A percentile compares a stretch with the other conserved stretches of the same genome.
phyloP scores from a whole-genome alignment of 2,329 filamentous ascomycete species.

The Dothidotthia symphoricarpi region DNA sequence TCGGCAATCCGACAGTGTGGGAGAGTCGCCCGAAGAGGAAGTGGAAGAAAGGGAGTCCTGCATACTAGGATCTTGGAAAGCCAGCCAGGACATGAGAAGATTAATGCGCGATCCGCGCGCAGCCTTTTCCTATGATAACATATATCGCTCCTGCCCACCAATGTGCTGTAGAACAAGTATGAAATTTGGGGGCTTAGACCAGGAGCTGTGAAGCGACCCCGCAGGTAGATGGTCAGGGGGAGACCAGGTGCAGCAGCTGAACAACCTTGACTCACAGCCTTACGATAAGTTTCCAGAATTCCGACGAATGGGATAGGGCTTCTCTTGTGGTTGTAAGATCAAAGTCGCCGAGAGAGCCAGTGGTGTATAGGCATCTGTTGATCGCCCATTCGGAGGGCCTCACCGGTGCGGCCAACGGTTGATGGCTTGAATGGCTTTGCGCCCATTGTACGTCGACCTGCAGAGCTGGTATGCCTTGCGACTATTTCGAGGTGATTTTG shows the following conservation, averaged over 20 bases:
- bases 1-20: slow-evolving; percentile 22
- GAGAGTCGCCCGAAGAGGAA: slow-evolving; percentile 34
- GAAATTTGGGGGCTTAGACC: slow-evolving; percentile 34
- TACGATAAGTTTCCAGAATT: slow-evolving; percentile 17
- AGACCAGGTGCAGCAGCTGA: slow-evolving; percentile 24
- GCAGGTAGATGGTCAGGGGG: slow-evolving; percentile 25
- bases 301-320: slow-evolving; percentile 19
- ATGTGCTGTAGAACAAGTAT: slow-evolving; percentile 15
- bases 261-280: slow-evolving; percentile 31
- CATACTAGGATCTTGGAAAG: slow-evolving; percentile 19
- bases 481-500: slow-evolving; percentile 23
- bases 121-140: slow-evolving; percentile 25
- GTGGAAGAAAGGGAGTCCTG: slow-evolving; percentile 25
- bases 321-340: slow-evolving; percentile 9
- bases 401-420: slow-evolving; percentile 31
- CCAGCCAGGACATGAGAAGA: slow-evolving; percentile 20
- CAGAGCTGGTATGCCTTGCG: slow-evolving; percentile 19
- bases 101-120: slow-evolving; percentile 16
- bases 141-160: slow-evolving; percentile 20
- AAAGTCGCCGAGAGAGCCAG: slow-evolving; percentile 10
- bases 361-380: slow-evolving; percentile 17
- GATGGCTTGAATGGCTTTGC: slow-evolving; percentile 24
- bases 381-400: slow-evolving; percentile 12
- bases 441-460: slow-evolving; percentile 20
- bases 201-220: slow-evolving; percentile 23